Percentiles rank a stretch among this genome's conserved stretches.
Evolutionary conservation across 179 eudicot species (phyloP).

Genomic region (Beta macrorhiza): DNA sequence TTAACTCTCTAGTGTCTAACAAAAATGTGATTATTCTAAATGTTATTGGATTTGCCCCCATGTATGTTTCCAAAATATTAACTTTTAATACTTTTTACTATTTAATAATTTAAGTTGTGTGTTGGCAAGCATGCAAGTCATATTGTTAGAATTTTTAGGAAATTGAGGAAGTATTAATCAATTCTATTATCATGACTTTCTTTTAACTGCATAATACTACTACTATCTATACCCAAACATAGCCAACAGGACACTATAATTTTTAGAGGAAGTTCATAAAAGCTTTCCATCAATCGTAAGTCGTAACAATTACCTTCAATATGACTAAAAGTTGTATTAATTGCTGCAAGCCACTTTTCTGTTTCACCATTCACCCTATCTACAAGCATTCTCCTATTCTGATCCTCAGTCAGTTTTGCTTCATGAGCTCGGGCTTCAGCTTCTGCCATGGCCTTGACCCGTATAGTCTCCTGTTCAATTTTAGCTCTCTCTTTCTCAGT

Average conservation of each 20-base stretch:
- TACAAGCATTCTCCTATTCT: constrained; percentile 83
- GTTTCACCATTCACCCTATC: constrained; percentile 76
- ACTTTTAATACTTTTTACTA: too few species aligned
- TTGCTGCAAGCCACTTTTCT: constrained; percentile 98
- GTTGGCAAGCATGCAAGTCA: too few species aligned
- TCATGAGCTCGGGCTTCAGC: constrained; percentile 94
- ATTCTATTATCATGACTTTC: too few species aligned
- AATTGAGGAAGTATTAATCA: too few species aligned
- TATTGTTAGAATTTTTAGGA: too few species aligned
- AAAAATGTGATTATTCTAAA: too few species aligned
- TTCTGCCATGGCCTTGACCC: constrained; percentile 90
- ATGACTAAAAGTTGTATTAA: constrained; percentile 89
- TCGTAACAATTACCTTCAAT: constrained; percentile 64
- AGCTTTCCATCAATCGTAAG: neutral
- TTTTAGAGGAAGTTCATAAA: neutral
- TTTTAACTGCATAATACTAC: too few species aligned
- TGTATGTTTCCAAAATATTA: too few species aligned
- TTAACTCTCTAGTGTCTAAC: too few species aligned
- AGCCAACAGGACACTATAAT: neutral
- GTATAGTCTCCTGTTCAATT: constrained; percentile 82
- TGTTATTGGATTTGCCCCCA: too few species aligned
- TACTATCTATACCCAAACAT: neutral
- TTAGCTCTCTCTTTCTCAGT: constrained; percentile 96
- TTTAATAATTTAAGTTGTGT: too few species aligned
- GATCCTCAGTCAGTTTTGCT: constrained; percentile 81